A percentile compares a stretch with the other conserved stretches of the same genome.
Evolutionary conservation across 305 asterid species (phyloP).

Genomic region (Fraxinus greggii): DNA sequence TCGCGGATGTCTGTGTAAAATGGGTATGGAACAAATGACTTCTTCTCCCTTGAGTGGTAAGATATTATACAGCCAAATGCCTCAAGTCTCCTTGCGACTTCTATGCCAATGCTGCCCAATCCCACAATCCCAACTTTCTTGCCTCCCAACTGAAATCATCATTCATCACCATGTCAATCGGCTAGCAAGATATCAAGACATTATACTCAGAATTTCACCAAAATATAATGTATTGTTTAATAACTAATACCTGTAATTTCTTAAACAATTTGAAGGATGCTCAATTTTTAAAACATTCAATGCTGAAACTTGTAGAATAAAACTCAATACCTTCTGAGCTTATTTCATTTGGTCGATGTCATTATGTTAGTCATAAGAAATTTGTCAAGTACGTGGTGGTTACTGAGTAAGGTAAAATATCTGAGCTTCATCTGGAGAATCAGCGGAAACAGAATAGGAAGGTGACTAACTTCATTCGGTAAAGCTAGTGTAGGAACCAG

Average conservation of each 20-base stretch:
- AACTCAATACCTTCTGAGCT: neutral
- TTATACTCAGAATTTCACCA: neutral
- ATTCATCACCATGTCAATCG: neutral
- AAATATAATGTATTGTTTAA: neutral
- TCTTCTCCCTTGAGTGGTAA: conserved; percentile 53
- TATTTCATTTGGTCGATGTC: too few relatives aligned
- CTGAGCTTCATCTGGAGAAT: too few relatives aligned
- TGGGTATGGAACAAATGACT: conserved; percentile 33
- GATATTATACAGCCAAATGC: conserved; percentile 62
- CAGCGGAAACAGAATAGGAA: too few relatives aligned
- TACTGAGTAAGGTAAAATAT: too few relatives aligned
- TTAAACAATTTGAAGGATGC: neutral
- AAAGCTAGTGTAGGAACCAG: too few relatives aligned
- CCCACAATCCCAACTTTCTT: conserved; percentile 74
- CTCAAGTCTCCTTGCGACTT: conserved; percentile 64
- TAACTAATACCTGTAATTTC: too few relatives aligned
- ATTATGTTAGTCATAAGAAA: too few relatives aligned
- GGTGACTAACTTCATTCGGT: too few relatives aligned
- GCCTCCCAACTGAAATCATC: conserved; percentile 50
- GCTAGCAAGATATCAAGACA: neutral
- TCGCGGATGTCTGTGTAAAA: conserved; percentile 36
- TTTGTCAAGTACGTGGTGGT: too few relatives aligned
- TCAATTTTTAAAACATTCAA: neutral
- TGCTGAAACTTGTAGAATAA: neutral
- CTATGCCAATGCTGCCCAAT: conserved; percentile 71